Conservation (phyloP, 2,329 filamentous ascomycete genomes). For the Arthrobotrys iridis region DNA sequence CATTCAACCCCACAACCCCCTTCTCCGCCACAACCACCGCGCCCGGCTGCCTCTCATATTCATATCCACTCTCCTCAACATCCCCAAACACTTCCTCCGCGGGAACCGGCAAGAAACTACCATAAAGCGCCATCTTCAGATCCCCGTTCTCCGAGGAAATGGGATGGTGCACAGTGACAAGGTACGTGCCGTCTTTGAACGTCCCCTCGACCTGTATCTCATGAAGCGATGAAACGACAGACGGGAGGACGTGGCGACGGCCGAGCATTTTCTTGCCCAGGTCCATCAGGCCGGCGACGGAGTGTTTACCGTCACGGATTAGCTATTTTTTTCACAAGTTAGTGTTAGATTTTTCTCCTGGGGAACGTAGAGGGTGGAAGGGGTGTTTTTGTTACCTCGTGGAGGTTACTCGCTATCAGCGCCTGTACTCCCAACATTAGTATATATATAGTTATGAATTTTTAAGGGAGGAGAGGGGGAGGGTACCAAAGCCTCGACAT, state of each 20-base stretch:
- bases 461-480: neutral
- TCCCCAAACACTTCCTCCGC: slow-evolving; percentile 74
- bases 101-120: slow-evolving; percentile 87
- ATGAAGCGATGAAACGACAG: slow-evolving; percentile 77
- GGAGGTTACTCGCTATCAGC: slow-evolving; percentile 85
- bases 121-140: slow-evolving; percentile 85
- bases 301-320: slow-evolving; percentile 94
- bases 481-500: slow-evolving; percentile 82
- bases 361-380: slow-evolving; percentile 15
- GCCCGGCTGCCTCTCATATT: slow-evolving; percentile 76
- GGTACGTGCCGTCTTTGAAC: slow-evolving; percentile 87
- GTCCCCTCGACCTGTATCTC: slow-evolving; percentile 95
- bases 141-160: slow-evolving; percentile 87
- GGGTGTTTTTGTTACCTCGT: slow-evolving; percentile 80
- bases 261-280: slow-evolving; percentile 92
- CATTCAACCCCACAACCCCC: slow-evolving; percentile 74
- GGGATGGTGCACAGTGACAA: slow-evolving; percentile 92
- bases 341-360: neutral
- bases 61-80: slow-evolving; percentile 71
- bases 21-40: slow-evolving; percentile 77
- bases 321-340: slow-evolving; percentile 70
- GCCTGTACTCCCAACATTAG: slow-evolving; percentile 65
- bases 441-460: neutral
- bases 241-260: slow-evolving; percentile 84
- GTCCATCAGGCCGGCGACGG: slow-evolving; percentile 90